Evolutionary conservation across 495 filamentous ascomycete genomes (phyloP).

Genomic region (Xylaria curta): DNA sequence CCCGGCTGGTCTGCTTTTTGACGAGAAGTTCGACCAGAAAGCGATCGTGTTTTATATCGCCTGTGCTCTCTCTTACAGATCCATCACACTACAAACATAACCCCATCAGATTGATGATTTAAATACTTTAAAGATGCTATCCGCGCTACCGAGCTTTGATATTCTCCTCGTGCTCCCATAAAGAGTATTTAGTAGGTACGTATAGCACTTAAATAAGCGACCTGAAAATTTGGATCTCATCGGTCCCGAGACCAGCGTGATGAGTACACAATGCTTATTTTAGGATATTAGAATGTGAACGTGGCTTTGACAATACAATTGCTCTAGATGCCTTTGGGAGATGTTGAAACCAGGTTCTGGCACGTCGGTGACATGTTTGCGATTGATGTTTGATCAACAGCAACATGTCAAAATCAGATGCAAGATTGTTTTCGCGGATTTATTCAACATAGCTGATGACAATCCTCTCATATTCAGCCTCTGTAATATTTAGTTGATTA

Average conservation of each 20-base stretch:
- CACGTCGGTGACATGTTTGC: neutral
- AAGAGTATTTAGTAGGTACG: too few species aligned
- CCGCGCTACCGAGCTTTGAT: neutral
- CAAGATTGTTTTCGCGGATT: neutral
- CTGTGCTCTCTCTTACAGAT: neutral
- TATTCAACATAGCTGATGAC: neutral
- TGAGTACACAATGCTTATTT: neutral
- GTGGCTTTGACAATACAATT: neutral
- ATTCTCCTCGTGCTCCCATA: neutral
- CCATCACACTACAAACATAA: neutral
- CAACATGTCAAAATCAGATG: neutral
- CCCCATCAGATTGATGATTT: neutral
- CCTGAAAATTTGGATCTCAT: neutral
- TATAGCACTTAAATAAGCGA: neutral
- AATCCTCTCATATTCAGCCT: neutral
- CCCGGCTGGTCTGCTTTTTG: neutral
- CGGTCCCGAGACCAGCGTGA: neutral
- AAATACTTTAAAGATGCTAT: neutral
- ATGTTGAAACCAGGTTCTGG: neutral
- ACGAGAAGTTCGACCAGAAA: neutral
- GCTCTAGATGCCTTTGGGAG: neutral
- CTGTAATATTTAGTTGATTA: neutral
- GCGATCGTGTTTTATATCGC: neutral
- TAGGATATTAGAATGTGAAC: neutral
- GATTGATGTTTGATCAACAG: neutral